Conservation (phyloP, 495 filamentous ascomycete genomes). For the Podospora tetraspora region DNA sequence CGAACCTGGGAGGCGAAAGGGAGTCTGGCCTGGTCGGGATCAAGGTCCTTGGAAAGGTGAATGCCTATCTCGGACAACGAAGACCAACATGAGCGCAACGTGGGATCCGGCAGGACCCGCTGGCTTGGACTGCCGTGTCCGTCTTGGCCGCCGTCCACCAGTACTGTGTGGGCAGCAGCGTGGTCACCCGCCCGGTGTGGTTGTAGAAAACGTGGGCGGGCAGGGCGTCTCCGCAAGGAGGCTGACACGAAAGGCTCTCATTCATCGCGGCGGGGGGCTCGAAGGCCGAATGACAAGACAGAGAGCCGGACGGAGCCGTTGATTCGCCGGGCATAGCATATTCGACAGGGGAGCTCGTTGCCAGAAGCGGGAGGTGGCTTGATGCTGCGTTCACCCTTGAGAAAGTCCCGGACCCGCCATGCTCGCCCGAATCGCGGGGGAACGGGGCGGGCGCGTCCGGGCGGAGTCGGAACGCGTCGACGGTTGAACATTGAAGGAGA, state of each 20-base stretch:
- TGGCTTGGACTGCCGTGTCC: not conserved
- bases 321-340: slow-evolving; percentile 15
- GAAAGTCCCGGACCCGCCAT: not conserved
- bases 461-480: not conserved
- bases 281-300: slow-evolving; percentile 20
- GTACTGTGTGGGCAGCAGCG: not conserved
- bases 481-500: not conserved
- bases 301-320: slow-evolving; percentile 9
- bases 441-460: not conserved
- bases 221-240: slow-evolving; percentile 4
- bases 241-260: not conserved
- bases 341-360: slow-evolving; percentile 20
- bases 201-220: slow-evolving; percentile 1
- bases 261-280: slow-evolving; percentile 2
- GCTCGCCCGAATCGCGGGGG: not conserved
- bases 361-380: slow-evolving; percentile 14
- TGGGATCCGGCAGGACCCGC: slow-evolving; percentile 9
- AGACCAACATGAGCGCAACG: not conserved
- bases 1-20: not conserved
- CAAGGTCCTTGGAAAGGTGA: not conserved
- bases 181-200: slow-evolving; percentile 2
- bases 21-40: not conserved
- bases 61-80: not conserved
- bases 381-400: not conserved
- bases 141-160: not conserved